Evolutionary conservation across 148 eudicot species (phyloP), one percentile per base, ranked within the genome.

Genomic region (Persicaria maculosa): DNA sequence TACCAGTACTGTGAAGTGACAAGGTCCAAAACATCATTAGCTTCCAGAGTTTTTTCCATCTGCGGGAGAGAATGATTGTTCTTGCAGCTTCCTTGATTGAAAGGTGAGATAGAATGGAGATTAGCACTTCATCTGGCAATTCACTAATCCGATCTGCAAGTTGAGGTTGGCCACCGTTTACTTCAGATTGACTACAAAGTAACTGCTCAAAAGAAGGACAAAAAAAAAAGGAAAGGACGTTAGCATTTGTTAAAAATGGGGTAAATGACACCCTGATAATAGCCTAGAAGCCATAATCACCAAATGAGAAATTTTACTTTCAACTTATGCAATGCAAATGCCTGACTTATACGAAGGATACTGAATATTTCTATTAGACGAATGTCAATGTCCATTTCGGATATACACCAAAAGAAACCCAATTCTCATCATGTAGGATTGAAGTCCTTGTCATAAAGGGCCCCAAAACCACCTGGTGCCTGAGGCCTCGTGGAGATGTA

Each of bases 21-120:
- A 72, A 46, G 44, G 74, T 72, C 74, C 55, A 72, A 52, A 16
- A 45, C 43, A 72, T 9, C 74, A 72, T 54, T 6, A 15, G 17
- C 65, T 44, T 74, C 76, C 76, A 74, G 15, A 74, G 64, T 4
- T 57, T 44, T 43, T 43, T 74, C 76, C 76, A 74, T 74, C 65
- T 40, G 4, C 7, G 68, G 22, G 76, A 74, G 40, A 74, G 20
- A 4, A 43, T 22, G 11, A 58, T 74, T 6, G 76, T 57, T 25
- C 76, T 54, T 4, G 48, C 76, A 40, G 76, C 76, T n/a, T 55
- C 76, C 20, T 54, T 55, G 9, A 57, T 44, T 9, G 76, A 6
- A 46, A 74, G 9, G 25, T 10, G 25, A 9, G 76, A 74, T 7
- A 74, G 53, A 19, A 74, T 55, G 22, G 67, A 31, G 46, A 57